These are phyloP conservation scores for Ophiostoma novo-ulmi DNA, from an alignment of 2,329 filamentous ascomycete species.

Conservation along the genomic window DNA sequence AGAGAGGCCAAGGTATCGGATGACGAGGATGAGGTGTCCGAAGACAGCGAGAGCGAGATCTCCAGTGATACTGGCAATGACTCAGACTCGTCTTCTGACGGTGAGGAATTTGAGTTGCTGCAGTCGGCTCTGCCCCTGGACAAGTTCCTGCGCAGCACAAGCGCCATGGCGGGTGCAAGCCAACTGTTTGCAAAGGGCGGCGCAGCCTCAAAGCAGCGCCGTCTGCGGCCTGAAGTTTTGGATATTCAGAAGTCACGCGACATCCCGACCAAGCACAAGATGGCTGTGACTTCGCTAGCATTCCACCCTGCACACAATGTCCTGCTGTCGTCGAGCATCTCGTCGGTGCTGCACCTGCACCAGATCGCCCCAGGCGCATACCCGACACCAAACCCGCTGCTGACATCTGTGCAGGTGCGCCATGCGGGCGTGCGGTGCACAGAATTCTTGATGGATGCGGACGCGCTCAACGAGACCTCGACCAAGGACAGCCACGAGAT, in stretches of 20 bases:
- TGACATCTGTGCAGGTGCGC: conserved; percentile 84
- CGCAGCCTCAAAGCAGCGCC: conserved; percentile 50
- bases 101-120: conserved; percentile 47
- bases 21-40: conserved; percentile 25
- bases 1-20: neutral
- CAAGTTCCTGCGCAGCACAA: conserved; percentile 69
- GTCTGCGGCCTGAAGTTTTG: conserved; percentile 78
- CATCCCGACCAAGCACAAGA: conserved; percentile 71
- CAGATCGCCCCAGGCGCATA: conserved; percentile 73
- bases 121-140: conserved; percentile 71
- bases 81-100: conserved; percentile 36
- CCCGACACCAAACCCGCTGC: conserved; percentile 75
- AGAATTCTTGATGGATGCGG: conserved; percentile 55
- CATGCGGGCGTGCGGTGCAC: conserved; percentile 79
- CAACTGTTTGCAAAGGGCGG: conserved; percentile 13
- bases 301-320: conserved; percentile 90
- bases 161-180: conserved; percentile 52
- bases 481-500: conserved; percentile 53
- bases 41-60: conserved; percentile 21
- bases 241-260: conserved; percentile 88
- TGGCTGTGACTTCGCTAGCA: conserved; percentile 72
- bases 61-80: conserved; percentile 13
- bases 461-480: conserved; percentile 41
- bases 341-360: conserved; percentile 81
- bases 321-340: conserved; percentile 80